Percentiles rank a stretch among this genome's conserved stretches.
These are phyloP conservation scores for Tephrocybe sp. DNA, from an alignment of 768 basidiomycete genomes.

Conservation along the genomic window DNA sequence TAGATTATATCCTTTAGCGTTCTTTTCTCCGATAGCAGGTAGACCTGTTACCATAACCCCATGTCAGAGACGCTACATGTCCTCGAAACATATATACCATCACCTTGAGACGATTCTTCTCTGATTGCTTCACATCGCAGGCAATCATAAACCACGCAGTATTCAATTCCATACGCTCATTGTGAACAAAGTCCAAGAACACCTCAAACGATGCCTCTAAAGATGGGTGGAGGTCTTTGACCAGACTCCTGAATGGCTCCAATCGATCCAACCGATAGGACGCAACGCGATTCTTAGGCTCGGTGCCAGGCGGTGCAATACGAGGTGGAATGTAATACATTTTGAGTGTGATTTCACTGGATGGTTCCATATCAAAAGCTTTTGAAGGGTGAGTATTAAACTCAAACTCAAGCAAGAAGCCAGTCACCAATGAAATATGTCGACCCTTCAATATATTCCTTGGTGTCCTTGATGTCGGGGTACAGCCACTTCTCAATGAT, in stretches of 20 bases:
- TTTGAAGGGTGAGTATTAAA: not conserved
- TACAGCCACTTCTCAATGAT: constrained; percentile 15
- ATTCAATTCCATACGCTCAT: constrained; percentile 11
- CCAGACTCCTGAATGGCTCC: constrained; percentile 9
- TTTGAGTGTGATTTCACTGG: constrained; percentile 15
- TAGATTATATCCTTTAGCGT: constrained; percentile 16
- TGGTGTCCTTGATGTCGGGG: constrained; percentile 10
- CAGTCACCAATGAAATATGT: constrained; percentile 16
- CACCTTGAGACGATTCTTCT: constrained; percentile 16
- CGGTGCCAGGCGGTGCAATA: constrained; percentile 3
- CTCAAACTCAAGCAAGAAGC: not conserved
- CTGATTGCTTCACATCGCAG: constrained; percentile 7
- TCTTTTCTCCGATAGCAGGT: constrained; percentile 9
- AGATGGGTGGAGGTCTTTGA: constrained; percentile 3
- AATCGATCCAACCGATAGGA: constrained; percentile 12
- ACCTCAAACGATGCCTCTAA: constrained; percentile 7
- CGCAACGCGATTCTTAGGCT: constrained; percentile 9
- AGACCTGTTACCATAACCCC: constrained; percentile 5
- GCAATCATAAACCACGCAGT: constrained; percentile 13
- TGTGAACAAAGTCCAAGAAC: constrained; percentile 7
- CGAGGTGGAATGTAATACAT: constrained; percentile 17
- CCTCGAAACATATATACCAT: not conserved
- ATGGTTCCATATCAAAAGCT: constrained; percentile 17
- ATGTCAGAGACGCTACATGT: too few relatives aligned
- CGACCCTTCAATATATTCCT: constrained; percentile 12